These are phyloP conservation scores for Talaromyces sp. DNA, from an alignment of 2,329 filamentous ascomycete species.

Conservation along the genomic window DNA sequence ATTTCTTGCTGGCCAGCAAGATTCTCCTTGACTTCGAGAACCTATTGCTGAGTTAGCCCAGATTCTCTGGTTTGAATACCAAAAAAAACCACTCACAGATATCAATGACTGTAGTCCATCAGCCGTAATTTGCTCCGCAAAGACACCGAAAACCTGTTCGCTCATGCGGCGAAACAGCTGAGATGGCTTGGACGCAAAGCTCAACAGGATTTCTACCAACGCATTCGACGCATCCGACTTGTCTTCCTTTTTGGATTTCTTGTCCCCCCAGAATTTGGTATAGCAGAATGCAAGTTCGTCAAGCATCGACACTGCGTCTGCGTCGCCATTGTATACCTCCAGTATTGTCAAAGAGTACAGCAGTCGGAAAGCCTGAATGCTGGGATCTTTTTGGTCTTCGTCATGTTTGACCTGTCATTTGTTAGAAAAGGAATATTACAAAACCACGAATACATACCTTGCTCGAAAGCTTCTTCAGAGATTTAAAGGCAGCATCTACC, in stretches of 20 bases:
- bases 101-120: conserved; percentile 63
- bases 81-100: conserved; percentile 26
- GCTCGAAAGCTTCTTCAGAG: conserved; percentile 31
- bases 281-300: conserved; percentile 75
- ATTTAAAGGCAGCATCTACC: conserved; percentile 38
- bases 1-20: conserved; percentile 77
- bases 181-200: conserved; percentile 80
- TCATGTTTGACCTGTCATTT: conserved; percentile 49
- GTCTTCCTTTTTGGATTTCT: conserved; percentile 48
- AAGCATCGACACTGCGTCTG: conserved; percentile 75
- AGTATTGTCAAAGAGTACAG: conserved; percentile 79
- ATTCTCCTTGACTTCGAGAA: conserved; percentile 74
- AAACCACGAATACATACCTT: conserved; percentile 19
- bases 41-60: conserved; percentile 44
- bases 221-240: conserved; percentile 55
- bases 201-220: conserved; percentile 82
- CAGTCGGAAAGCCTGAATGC: conserved; percentile 72
- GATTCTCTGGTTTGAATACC: neutral
- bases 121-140: conserved; percentile 67
- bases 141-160: conserved; percentile 79
- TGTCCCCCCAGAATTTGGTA: conserved; percentile 52
- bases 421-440: conserved; percentile 10
- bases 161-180: conserved; percentile 79
- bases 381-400: conserved; percentile 41
- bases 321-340: conserved; percentile 83